These are phyloP conservation scores for Trichosporon ovoides DNA, from an alignment of 1,284 basidiomycete genomes.

Conservation along the genomic window DNA sequence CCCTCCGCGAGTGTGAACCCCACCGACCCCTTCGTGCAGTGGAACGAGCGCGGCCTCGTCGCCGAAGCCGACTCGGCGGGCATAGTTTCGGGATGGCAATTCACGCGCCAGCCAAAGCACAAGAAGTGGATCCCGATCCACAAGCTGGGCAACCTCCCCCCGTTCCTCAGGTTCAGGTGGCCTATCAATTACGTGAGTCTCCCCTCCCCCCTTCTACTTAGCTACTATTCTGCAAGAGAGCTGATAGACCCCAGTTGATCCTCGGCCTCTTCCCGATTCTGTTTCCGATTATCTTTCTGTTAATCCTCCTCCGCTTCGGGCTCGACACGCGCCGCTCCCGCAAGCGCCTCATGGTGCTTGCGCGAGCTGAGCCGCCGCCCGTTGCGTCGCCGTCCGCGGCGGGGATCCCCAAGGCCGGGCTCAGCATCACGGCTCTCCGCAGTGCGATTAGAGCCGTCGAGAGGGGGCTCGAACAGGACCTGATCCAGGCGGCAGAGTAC, in stretches of 20 bases:
- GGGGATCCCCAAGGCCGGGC: constrained; percentile 16
- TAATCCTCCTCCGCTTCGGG: constrained; percentile 33
- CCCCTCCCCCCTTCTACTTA: not conserved
- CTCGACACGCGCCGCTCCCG: constrained; percentile 34
- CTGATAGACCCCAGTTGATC: constrained; percentile 49
- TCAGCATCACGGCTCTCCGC: constrained; percentile 32
- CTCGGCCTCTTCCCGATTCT: constrained; percentile 61
- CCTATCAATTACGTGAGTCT: constrained; percentile 65
- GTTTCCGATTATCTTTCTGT: constrained; percentile 49
- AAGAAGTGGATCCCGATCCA: constrained; percentile 17
- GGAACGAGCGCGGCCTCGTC: constrained; percentile 57
- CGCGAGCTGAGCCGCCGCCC: constrained; percentile 12
- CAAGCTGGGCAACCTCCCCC: constrained; percentile 54
- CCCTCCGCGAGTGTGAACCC: constrained; percentile 67
- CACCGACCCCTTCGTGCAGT: constrained; percentile 62
- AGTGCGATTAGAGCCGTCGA: constrained; percentile 35
- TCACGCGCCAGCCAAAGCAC: constrained; percentile 13
- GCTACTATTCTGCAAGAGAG: not conserved
- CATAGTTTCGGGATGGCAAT: constrained; percentile 20
- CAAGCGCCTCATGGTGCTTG: constrained; percentile 32
- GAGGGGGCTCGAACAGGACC: constrained; percentile 33
- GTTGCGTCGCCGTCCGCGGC: constrained; percentile 22
- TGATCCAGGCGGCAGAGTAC: constrained; percentile 28
- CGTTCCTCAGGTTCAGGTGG: constrained; percentile 60
- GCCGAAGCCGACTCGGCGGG: constrained; percentile 53